Percentiles rank a stretch among this genome's conserved stretches.
Evolutionary conservation across 148 eudicot species (phyloP).

Genomic region (Fagopyrum homotropicum): DNA sequence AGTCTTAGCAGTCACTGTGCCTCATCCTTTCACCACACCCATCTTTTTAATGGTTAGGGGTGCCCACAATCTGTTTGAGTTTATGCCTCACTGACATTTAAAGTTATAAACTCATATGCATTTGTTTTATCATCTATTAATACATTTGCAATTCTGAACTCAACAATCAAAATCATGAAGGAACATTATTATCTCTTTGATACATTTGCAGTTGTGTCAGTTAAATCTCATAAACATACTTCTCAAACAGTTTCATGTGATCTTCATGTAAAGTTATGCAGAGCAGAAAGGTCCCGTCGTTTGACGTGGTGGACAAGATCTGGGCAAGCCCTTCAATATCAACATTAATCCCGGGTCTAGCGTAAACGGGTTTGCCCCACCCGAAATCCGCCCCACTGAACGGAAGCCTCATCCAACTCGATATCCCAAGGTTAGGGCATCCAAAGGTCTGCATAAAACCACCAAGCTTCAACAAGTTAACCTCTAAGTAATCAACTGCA

Average conservation of each 20-base stretch:
- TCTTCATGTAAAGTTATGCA: slow-evolving; percentile 5
- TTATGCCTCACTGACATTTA: too few relatives aligned
- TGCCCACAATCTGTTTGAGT: too few relatives aligned
- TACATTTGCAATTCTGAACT: neutral
- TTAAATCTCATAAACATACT: slow-evolving; percentile 15
- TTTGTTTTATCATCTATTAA: neutral
- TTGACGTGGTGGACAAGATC: neutral
- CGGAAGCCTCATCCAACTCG: slow-evolving; percentile 12
- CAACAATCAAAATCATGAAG: neutral
- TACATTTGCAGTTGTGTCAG: neutral
- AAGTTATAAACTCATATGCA: too few relatives aligned
- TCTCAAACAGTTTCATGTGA: slow-evolving; percentile 12
- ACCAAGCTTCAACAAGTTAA: neutral
- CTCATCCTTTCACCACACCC: too few relatives aligned
- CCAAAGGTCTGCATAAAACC: neutral
- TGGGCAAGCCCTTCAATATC: neutral
- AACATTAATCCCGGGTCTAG: neutral
- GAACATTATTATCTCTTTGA: neutral
- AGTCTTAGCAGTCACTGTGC: too few relatives aligned
- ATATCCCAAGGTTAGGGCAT: slow-evolving; percentile 14
- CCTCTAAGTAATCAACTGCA: slow-evolving; percentile 13
- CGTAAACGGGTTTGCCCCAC: slow-evolving; percentile 15
- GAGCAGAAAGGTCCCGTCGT: slow-evolving; percentile 9
- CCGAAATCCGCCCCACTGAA: slow-evolving; percentile 15
- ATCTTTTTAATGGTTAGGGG: too few relatives aligned